Percentiles rank a stretch among this genome's conserved stretches.
phyloP scores from a whole-genome alignment of 768 basidiomycete species.

The Exidia glandulosa region DNA sequence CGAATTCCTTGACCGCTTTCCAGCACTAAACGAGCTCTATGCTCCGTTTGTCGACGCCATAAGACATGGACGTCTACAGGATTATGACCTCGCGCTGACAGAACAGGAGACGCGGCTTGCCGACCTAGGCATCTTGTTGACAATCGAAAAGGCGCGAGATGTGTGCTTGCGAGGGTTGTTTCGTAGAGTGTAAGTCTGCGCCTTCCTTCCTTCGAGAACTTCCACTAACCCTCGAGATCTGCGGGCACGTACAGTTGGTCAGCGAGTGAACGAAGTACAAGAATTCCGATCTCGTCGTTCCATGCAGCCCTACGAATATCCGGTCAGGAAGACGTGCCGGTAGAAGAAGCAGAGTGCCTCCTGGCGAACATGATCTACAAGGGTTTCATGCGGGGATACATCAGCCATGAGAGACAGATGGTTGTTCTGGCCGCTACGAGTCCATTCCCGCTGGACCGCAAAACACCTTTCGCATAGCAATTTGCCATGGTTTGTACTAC shows the following conservation, averaged over 20 bases:
- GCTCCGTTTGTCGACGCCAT: constrained; percentile 74
- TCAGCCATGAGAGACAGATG: constrained; percentile 91
- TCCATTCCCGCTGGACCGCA: constrained; percentile 69
- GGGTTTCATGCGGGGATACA: constrained; percentile 88
- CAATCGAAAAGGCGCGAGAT: constrained; percentile 81
- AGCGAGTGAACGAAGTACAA: constrained; percentile 54
- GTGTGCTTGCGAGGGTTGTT: constrained; percentile 77
- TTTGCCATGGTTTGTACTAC: not conserved
- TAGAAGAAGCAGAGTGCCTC: constrained; percentile 85
- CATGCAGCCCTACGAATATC: constrained; percentile 63
- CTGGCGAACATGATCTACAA: constrained; percentile 93
- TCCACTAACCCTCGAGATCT: not conserved
- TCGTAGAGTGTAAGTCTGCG: constrained; percentile 50
- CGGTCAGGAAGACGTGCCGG: constrained; percentile 53
- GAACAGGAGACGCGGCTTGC: constrained; percentile 53
- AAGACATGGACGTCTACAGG: constrained; percentile 58
- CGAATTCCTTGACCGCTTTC: constrained; percentile 61
- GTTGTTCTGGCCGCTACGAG: constrained; percentile 76
- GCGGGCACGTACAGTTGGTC: constrained; percentile 53
- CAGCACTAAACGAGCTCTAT: constrained; percentile 61
- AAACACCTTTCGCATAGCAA: constrained; percentile 32
- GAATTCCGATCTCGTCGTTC: constrained; percentile 76
- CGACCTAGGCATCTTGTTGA: constrained; percentile 79
- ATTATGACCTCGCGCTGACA: constrained; percentile 74
- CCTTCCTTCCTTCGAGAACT: not conserved